Conservation (phyloP, 1,139 yeast genomes). For the Kazachstania sp. region DNA sequence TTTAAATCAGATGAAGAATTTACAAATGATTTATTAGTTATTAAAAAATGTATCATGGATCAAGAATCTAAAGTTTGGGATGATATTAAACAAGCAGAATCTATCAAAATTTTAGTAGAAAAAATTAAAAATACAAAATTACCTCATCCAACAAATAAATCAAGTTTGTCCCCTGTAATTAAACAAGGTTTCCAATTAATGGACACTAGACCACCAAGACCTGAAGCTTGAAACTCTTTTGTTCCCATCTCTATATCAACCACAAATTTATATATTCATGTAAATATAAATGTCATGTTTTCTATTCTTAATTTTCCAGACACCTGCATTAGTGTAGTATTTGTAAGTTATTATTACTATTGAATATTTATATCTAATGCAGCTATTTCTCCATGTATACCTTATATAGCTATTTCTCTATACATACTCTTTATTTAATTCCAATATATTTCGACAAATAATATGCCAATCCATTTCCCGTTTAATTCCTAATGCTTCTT, state of each 20-base stretch:
- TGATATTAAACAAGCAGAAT: slow-evolving; percentile 11
- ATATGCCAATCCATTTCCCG: slow-evolving; percentile 67
- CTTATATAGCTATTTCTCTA: no score
- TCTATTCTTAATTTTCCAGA: background rate
- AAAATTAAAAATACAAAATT: slow-evolving; percentile 6
- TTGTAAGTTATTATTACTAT: no score
- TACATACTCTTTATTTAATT: slow-evolving; percentile 47
- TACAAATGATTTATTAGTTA: slow-evolving; percentile 14
- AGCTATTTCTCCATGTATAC: no score
- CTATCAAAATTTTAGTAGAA: slow-evolving; percentile 10
- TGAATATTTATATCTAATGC: background rate
- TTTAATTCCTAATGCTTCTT: slow-evolving; percentile 36
- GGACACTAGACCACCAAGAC: slow-evolving; percentile 7
- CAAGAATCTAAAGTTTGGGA: slow-evolving; percentile 12
- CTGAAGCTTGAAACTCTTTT: background rate
- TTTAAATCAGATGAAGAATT: slow-evolving; percentile 16
- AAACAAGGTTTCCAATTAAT: slow-evolving; percentile 6
- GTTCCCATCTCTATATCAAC: no score
- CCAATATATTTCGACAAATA: slow-evolving; percentile 77
- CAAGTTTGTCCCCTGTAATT: background rate
- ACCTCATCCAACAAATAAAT: background rate
- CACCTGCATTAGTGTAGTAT: no score
- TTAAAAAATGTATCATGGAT: slow-evolving; percentile 16
- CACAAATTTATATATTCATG: background rate
- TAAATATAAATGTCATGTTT: background rate